A percentile compares a stretch with the other conserved stretches of the same genome.
Evolutionary conservation across 345 rosid genomes (phyloP).

Genomic region (Bruguiera parviflora): DNA sequence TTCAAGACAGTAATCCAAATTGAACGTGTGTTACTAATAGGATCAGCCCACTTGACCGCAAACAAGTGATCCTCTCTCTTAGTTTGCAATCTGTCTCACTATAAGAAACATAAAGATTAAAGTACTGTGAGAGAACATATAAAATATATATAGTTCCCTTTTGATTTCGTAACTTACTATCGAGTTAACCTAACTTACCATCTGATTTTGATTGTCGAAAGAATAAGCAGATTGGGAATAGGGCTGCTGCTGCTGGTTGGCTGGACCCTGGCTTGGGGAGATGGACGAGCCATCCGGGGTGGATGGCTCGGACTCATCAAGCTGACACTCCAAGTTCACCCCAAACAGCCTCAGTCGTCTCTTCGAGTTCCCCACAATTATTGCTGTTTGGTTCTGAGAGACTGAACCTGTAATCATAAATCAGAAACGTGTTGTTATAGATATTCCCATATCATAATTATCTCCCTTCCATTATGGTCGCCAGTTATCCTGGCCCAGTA

Average conservation of each 20-base stretch:
- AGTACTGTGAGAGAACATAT: neutral
- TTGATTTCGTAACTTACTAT: neutral
- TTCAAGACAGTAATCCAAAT: constrained; percentile 9
- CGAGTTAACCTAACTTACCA: constrained; percentile 32
- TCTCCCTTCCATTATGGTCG: constrained; percentile 8
- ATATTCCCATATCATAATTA: constrained; percentile 8
- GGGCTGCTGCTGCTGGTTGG: constrained; percentile 25
- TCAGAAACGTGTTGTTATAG: neutral
- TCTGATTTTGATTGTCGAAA: constrained; percentile 30
- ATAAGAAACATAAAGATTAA: constrained; percentile 25
- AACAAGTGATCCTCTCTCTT: neutral
- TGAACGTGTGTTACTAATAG: constrained; percentile 23
- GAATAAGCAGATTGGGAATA: constrained; percentile 29
- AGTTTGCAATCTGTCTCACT: constrained; percentile 27
- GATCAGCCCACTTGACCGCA: constrained; percentile 12
- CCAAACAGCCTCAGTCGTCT: constrained; percentile 71
- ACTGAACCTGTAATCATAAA: constrained; percentile 25
- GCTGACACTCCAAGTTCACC: constrained; percentile 84
- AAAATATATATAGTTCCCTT: neutral
- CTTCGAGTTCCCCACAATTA: constrained; percentile 51
- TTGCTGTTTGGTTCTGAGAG: constrained; percentile 35
- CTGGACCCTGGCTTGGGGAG: constrained; percentile 38
- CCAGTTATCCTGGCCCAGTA: too few species aligned
- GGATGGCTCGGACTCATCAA: constrained; percentile 51
- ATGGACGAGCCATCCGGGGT: constrained; percentile 52